These are phyloP conservation scores for Penicillium ochrochloron DNA, from an alignment of 495 filamentous ascomycete genomes.

Conservation along the genomic window DNA sequence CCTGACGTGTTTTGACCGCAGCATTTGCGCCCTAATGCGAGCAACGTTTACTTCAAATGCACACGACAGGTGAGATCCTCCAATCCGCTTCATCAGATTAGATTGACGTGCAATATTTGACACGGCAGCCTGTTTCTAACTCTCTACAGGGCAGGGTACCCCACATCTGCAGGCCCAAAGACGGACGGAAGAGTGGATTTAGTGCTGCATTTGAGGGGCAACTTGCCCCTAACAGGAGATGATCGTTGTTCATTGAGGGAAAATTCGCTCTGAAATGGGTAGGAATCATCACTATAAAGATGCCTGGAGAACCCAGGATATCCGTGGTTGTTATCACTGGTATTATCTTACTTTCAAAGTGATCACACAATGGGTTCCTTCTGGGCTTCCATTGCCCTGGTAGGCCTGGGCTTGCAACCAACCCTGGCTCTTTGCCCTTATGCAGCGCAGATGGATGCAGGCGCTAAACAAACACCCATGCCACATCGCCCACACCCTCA, in stretches of 20 bases:
- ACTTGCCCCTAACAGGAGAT: background rate
- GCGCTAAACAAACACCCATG: background rate
- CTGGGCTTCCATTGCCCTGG: background rate
- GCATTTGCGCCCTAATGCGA: background rate
- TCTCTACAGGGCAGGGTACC: background rate
- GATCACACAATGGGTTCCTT: background rate
- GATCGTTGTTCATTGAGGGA: background rate
- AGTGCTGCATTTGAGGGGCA: background rate
- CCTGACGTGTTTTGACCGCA: background rate
- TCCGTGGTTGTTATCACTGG: background rate
- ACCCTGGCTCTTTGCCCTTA: background rate
- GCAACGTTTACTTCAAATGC: background rate
- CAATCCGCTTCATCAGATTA: slow-evolving; percentile 2
- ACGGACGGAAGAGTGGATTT: background rate
- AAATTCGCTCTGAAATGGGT: background rate
- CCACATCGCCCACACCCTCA: background rate
- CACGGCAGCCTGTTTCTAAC: background rate
- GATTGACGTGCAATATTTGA: background rate
- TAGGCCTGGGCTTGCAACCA: background rate
- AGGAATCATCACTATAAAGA: slow-evolving; percentile 5
- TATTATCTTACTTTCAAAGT: background rate
- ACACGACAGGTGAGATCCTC: background rate
- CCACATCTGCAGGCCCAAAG: background rate
- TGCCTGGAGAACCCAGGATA: background rate
- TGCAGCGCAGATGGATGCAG: background rate